phyloP scores from a whole-genome alignment of 2,329 filamentous ascomycete genomes.

The Alternaria sp. region DNA sequence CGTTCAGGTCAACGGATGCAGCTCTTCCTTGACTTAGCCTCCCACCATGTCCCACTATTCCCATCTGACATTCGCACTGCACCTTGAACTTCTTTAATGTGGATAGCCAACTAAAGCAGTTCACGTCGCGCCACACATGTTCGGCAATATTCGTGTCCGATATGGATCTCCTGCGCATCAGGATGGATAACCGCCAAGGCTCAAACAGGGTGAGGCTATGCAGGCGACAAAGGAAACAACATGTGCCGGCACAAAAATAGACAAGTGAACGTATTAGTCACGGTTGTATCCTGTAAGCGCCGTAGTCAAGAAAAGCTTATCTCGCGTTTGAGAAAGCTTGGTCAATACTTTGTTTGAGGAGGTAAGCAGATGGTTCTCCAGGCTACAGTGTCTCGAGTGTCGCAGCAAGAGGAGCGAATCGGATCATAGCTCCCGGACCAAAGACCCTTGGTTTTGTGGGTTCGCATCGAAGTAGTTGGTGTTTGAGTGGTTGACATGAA shows the following conservation, averaged over 20 bases:
- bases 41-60: not conserved
- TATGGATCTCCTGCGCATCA: not conserved
- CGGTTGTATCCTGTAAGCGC: not conserved
- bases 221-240: not conserved
- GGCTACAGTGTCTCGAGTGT: not conserved
- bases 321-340: not conserved
- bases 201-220: slow-evolving; percentile 11
- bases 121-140: slow-evolving; percentile 13
- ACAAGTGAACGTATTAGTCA: not conserved
- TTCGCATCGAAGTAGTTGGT: not conserved
- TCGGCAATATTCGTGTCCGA: slow-evolving; percentile 23
- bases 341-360: not conserved
- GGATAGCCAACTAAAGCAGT: slow-evolving; percentile 9
- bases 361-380: not conserved
- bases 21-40: slow-evolving; percentile 1
- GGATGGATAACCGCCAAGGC: slow-evolving; percentile 7
- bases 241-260: not conserved
- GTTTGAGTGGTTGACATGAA: not conserved
- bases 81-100: slow-evolving; percentile 20
- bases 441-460: not conserved
- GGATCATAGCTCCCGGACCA: not conserved
- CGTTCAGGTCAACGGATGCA: slow-evolving; percentile 2
- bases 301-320: not conserved
- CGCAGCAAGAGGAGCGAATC: not conserved
- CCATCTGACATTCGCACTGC: slow-evolving; percentile 6